Evolutionary conservation across 2,329 filamentous ascomycete genomes (phyloP).

Genomic region (Fusarium hainanense): DNA sequence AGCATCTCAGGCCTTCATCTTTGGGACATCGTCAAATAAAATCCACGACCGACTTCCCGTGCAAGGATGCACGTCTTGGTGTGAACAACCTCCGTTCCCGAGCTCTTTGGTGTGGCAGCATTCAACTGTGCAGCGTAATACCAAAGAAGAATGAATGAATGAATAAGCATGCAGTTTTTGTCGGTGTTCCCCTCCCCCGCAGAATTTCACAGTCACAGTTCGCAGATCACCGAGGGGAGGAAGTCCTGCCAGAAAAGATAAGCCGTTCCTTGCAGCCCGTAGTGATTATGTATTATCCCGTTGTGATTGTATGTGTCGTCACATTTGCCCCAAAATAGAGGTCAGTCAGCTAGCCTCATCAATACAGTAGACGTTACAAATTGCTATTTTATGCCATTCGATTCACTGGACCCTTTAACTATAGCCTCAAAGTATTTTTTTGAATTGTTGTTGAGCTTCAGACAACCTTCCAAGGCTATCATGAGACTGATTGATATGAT

Average conservation of each 20-base stretch:
- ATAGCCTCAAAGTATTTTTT: background rate
- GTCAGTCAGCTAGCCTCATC: conserved; percentile 21
- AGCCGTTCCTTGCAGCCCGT: conserved; percentile 40
- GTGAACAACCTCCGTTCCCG: conserved; percentile 27
- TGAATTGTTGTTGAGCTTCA: background rate
- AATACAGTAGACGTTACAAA: background rate
- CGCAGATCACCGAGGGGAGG: conserved; percentile 1
- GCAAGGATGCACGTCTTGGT: conserved; percentile 25
- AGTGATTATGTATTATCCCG: conserved; percentile 14
- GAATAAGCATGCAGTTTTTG: conserved; percentile 15
- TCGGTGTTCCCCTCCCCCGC: conserved; percentile 20
- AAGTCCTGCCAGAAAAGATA: conserved; percentile 23
- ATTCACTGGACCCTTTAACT: background rate
- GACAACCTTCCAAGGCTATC: background rate
- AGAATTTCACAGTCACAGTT: conserved; percentile 18
- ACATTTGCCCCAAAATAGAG: conserved; percentile 10
- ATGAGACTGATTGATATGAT: background rate
- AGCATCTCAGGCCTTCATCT: background rate
- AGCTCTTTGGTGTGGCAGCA: conserved; percentile 30
- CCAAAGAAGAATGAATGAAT: background rate
- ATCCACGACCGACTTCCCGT: conserved; percentile 35
- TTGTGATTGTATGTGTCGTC: conserved; percentile 35
- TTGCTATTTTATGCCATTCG: background rate
- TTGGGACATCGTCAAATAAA: conserved; percentile 33
- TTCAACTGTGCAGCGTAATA: background rate